Conservation (phyloP, 805 yeast genomes). For the Dipodascopsis uninucleata region DNA sequence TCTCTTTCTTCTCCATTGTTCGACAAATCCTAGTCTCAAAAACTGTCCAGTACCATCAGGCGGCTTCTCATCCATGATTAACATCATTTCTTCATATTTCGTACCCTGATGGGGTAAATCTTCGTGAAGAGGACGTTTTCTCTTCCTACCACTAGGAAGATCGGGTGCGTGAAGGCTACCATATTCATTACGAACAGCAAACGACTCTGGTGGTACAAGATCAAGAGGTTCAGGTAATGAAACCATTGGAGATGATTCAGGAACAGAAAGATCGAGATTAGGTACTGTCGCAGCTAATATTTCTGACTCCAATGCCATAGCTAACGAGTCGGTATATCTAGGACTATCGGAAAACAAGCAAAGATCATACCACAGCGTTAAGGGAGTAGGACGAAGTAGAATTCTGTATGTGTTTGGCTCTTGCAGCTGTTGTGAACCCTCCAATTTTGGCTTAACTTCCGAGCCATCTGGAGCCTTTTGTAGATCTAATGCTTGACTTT, state of each 20-base stretch:
- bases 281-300: conserved; percentile 73
- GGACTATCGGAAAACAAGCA: conserved; percentile 50
- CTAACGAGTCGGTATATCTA: conserved; percentile 71
- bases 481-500: not conserved
- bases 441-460: conserved; percentile 2
- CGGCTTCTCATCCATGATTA: conserved; percentile 53
- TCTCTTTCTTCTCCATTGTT: conserved; percentile 71
- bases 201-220: conserved; percentile 2
- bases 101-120: conserved; percentile 65
- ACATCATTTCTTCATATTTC: conserved; percentile 89
- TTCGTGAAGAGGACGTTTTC: conserved; percentile 54
- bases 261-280: conserved; percentile 69
- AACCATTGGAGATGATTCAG: conserved; percentile 41
- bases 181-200: conserved; percentile 3
- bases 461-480: not conserved
- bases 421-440: not conserved
- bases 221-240: conserved; percentile 4
- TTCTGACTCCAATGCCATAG: conserved; percentile 84
- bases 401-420: conserved; percentile 75
- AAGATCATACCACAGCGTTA: conserved; percentile 79
- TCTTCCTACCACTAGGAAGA: conserved; percentile 37
- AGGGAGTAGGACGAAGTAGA: conserved; percentile 71
- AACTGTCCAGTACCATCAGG: conserved; percentile 57
- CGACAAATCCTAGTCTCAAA: conserved; percentile 81
- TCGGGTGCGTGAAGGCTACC: conserved; percentile 30